These are phyloP conservation scores for Tetraselmis chui DNA, from an alignment of 139 green algal species.

Conservation along the genomic window DNA sequence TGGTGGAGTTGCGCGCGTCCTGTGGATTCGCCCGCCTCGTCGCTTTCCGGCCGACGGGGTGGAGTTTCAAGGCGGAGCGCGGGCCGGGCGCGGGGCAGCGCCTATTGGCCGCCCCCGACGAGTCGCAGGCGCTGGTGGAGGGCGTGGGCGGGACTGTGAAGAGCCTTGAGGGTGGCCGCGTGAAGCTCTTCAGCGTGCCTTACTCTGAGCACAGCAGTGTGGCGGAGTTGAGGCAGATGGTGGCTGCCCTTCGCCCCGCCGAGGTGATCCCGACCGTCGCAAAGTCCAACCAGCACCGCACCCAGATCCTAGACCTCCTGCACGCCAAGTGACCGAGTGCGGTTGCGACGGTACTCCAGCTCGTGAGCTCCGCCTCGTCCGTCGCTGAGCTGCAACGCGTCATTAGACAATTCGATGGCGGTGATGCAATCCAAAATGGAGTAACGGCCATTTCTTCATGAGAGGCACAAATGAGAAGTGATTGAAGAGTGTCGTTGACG, in stretches of 20 bases:
- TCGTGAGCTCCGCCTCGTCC: too few relatives aligned
- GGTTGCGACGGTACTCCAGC: not conserved
- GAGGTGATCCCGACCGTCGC: not conserved
- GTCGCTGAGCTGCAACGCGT: too few relatives aligned
- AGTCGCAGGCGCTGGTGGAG: not conserved
- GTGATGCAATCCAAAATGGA: too few relatives aligned
- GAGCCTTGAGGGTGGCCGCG: not conserved
- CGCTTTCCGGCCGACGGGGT: conserved; percentile 80
- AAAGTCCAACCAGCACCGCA: not conserved
- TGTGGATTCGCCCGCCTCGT: conserved; percentile 17
- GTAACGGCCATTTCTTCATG: too few relatives aligned
- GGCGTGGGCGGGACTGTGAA: not conserved
- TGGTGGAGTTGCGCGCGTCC: not conserved
- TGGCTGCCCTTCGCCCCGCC: conserved; percentile 47
- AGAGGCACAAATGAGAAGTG: too few relatives aligned
- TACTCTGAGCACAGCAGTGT: conserved; percentile 77
- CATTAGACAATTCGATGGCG: too few relatives aligned
- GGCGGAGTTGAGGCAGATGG: conserved; percentile 57
- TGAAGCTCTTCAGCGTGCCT: conserved; percentile 33
- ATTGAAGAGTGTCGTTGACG: too few relatives aligned
- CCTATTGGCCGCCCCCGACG: not conserved
- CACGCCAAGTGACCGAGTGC: not conserved
- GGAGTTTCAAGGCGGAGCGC: conserved; percentile 28
- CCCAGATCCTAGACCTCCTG: not conserved
- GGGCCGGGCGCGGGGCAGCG: not conserved